phyloP scores from a whole-genome alignment of 2,329 filamentous ascomycete species.

The Exophiala aquamarina region DNA sequence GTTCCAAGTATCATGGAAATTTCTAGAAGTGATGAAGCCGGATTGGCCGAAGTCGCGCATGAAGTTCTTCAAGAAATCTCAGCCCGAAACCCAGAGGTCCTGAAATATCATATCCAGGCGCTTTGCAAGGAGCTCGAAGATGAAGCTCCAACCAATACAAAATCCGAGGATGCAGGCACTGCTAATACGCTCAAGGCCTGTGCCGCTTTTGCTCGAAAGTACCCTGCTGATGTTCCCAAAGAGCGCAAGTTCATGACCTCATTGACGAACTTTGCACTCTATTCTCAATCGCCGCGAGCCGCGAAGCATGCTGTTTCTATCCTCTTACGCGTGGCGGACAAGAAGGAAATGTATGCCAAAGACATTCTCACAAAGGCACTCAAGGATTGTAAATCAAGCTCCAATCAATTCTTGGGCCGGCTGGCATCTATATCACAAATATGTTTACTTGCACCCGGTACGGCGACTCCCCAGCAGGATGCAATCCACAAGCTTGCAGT shows the following conservation, averaged over 20 bases:
- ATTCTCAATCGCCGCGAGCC: slow-evolving; percentile 75
- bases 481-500: slow-evolving; percentile 77
- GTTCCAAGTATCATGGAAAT: slow-evolving; percentile 86
- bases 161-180: slow-evolving; percentile 68
- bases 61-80: slow-evolving; percentile 92
- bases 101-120: slow-evolving; percentile 89
- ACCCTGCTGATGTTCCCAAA: slow-evolving; percentile 77
- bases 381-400: slow-evolving; percentile 71
- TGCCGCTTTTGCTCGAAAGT: slow-evolving; percentile 83
- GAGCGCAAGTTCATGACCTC: slow-evolving; percentile 80
- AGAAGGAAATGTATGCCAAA: slow-evolving; percentile 80
- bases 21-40: slow-evolving; percentile 78
- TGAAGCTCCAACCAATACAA: slow-evolving; percentile 70
- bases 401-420: slow-evolving; percentile 68
- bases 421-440: slow-evolving; percentile 61
- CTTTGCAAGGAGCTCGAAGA: slow-evolving; percentile 83
- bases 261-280: slow-evolving; percentile 78
- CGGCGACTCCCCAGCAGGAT: slow-evolving; percentile 72
- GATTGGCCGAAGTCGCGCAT: slow-evolving; percentile 75
- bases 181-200: slow-evolving; percentile 93
- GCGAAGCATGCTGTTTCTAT: slow-evolving; percentile 95
- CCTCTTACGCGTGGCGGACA: slow-evolving; percentile 72
- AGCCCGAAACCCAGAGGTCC: slow-evolving; percentile 80
- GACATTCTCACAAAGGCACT: slow-evolving; percentile 77
- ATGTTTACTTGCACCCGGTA: slow-evolving; percentile 70